These are phyloP conservation scores for Apiosordaria backusii DNA, from an alignment of 495 filamentous ascomycete genomes.

Conservation along the genomic window DNA sequence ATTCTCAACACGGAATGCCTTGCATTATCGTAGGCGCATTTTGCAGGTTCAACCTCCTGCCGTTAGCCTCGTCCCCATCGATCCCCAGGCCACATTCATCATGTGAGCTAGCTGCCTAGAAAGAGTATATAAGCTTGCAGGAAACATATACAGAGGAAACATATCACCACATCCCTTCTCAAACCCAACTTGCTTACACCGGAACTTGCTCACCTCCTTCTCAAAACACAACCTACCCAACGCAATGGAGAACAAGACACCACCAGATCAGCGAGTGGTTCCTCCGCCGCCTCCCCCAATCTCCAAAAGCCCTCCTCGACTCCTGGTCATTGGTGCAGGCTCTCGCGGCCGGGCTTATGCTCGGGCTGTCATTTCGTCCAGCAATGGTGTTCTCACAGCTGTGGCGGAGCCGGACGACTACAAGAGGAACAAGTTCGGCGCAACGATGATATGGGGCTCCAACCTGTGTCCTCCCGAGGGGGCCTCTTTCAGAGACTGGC, in stretches of 20 bases:
- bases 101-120: neutral
- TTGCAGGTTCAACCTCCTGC: neutral
- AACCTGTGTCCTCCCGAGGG: conserved; percentile 35
- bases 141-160: too few species aligned
- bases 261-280: conserved; percentile 1
- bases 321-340: conserved; percentile 85
- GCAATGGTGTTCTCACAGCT: conserved; percentile 63
- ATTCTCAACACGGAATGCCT: neutral
- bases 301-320: conserved; percentile 48
- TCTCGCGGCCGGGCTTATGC: conserved; percentile 78
- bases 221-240: neutral
- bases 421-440: conserved; percentile 67
- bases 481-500: conserved; percentile 71
- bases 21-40: neutral
- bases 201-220: neutral
- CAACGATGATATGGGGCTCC: conserved; percentile 63
- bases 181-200: neutral
- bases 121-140: neutral
- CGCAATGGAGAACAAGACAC: neutral
- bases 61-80: neutral
- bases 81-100: neutral
- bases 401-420: conserved; percentile 78
- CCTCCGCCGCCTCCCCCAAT: conserved; percentile 19
- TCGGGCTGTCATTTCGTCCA: conserved; percentile 56
- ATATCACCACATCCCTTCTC: neutral